Percentiles rank a stretch among this genome's conserved stretches.
These are phyloP conservation scores for Candida tropicalis DNA, from an alignment of 1,139 yeast genomes.

Conservation along the genomic window DNA sequence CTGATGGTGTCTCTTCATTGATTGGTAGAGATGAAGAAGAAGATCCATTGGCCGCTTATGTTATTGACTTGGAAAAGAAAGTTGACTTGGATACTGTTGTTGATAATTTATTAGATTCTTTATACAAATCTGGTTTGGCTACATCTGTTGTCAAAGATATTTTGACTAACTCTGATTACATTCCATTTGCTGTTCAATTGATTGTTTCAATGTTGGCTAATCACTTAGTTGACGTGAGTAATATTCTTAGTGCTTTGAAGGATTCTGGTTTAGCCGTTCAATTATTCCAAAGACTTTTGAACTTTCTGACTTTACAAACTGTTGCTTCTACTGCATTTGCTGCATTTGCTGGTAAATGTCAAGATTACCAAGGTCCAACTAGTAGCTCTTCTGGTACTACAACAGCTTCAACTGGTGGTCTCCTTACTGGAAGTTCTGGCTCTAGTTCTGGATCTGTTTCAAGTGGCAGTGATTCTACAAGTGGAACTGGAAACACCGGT, in stretches of 20 bases:
- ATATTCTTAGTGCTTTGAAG: conserved; percentile 35
- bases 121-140: conserved; percentile 47
- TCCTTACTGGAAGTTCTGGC: too few species aligned
- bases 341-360: conserved; percentile 45
- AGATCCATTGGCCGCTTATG: conserved; percentile 11
- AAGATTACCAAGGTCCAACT: conserved; percentile 15
- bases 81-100: conserved; percentile 32
- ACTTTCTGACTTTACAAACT: conserved; percentile 37
- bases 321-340: conserved; percentile 45
- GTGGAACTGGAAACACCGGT: conserved; percentile 13
- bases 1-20: conserved; percentile 23
- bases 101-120: conserved; percentile 42
- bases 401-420: conserved; percentile 14
- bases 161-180: conserved; percentile 40
- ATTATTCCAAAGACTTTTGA: conserved; percentile 39
- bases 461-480: conserved; percentile 1
- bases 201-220: conserved; percentile 31
- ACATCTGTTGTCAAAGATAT: conserved; percentile 43
- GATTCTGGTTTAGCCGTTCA: conserved; percentile 40
- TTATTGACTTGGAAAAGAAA: conserved; percentile 22
- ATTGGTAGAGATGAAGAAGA: conserved; percentile 21
- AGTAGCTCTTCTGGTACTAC: conserved; percentile 15
- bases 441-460: conserved; percentile 8
- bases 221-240: conserved; percentile 32
- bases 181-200: conserved; percentile 42